Percentiles rank a stretch among this genome's conserved stretches.
Conservation (phyloP, 169 alveolate genomes). For the Plasmodium yoelii region DNA sequence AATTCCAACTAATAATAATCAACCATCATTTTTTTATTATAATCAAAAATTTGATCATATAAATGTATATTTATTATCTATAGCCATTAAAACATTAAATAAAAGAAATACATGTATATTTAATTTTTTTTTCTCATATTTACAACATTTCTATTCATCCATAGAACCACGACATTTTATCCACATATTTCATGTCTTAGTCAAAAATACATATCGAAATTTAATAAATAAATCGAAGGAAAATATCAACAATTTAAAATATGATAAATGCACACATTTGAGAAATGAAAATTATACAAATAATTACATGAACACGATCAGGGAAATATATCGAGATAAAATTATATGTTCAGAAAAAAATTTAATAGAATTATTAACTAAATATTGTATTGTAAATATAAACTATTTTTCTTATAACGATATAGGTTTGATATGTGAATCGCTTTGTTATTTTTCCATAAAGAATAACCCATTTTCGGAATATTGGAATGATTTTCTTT, state of each 20-base stretch:
- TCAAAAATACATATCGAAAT: slow-evolving; percentile 31
- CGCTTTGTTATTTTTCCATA: slow-evolving; percentile 28
- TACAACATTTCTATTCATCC: not conserved
- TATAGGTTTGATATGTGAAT: slow-evolving; percentile 32
- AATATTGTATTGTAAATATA: slow-evolving; percentile 28
- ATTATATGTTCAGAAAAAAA: slow-evolving; percentile 26
- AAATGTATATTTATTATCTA: slow-evolving; percentile 39
- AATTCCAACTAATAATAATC: not conserved
- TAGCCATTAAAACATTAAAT: slow-evolving; percentile 49
- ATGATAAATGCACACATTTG: not conserved
- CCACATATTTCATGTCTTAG: slow-evolving; percentile 19
- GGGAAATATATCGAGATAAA: not conserved
- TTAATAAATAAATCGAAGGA: not conserved
- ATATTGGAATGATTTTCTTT: slow-evolving; percentile 56
- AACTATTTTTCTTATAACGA: slow-evolving; percentile 37
- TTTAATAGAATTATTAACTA: slow-evolving; percentile 18
- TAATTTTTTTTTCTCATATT: slow-evolving; percentile 31
- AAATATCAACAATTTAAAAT: not conserved
- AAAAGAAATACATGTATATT: slow-evolving; percentile 27
- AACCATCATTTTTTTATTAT: not conserved
- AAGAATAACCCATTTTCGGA: slow-evolving; percentile 48
- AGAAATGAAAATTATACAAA: not conserved
- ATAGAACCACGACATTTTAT: slow-evolving; percentile 65
- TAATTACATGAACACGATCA: not conserved
- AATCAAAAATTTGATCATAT: slow-evolving; percentile 42